Conservation (phyloP, 106 monocot genomes). For the Chionographis japonica region DNA sequence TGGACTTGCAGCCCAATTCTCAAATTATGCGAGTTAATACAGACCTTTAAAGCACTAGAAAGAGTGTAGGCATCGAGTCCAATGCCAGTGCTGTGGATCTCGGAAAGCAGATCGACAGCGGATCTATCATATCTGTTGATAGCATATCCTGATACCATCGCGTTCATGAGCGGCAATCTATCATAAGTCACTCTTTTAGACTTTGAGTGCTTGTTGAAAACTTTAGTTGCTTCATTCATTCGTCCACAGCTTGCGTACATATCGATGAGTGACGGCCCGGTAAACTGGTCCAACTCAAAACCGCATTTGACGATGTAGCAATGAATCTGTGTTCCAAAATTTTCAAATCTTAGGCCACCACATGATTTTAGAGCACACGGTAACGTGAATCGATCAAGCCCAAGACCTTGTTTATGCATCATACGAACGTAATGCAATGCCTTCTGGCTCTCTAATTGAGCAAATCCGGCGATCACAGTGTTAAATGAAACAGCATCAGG, state of each 20-base stretch:
- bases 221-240: conserved; percentile 28
- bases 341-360: conserved; percentile 12
- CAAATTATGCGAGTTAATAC: conserved; percentile 23
- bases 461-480: conserved; percentile 64
- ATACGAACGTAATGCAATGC: conserved; percentile 36
- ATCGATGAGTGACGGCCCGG: conserved; percentile 49
- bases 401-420: conserved; percentile 50
- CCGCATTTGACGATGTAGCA: conserved; percentile 49
- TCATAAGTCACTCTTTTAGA: conserved; percentile 5
- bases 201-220: conserved; percentile 26
- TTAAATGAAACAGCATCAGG: conserved; percentile 69
- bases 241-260: conserved; percentile 59
- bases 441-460: conserved; percentile 33
- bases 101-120: conserved; percentile 46
- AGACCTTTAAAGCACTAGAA: conserved; percentile 47
- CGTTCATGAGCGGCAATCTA: conserved; percentile 38
- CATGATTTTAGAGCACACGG: conserved; percentile 61
- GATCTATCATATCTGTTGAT: conserved; percentile 26
- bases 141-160: conserved; percentile 54
- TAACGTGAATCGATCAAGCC: conserved; percentile 63
- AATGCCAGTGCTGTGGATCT: conserved; percentile 37
- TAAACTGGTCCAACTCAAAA: conserved; percentile 13
- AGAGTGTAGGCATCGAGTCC: conserved; percentile 47
- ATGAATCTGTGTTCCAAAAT: conserved; percentile 51
- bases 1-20: conserved; percentile 53